Evolutionary conservation across 768 basidiomycete genomes (phyloP), one percentile per base, ranked within the genome.

Genomic region (Tricholoma bakamatsutake): DNA sequence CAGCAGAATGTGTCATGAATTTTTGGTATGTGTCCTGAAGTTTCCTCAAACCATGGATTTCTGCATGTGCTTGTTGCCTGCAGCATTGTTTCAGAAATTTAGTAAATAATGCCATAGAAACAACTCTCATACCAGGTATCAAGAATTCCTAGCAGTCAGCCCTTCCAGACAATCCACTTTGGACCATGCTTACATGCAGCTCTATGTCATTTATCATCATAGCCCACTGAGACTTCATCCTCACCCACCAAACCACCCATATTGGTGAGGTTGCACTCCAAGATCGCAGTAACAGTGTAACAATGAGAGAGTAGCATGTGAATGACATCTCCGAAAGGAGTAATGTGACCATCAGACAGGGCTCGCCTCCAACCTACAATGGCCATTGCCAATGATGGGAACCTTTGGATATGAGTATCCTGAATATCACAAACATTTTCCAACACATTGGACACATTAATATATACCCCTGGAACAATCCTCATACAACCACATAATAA

Each of bases 71-170:
- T 48, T 48, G 46, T 48, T 48, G 46, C 46, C 46, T 48, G 1
- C 7, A 31, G 46, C 13, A 28, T 28, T 1, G 5, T 28, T 7
- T 31, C 4, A 12, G 30, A 10, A 3, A 28, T 11, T 48, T 7
- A n/a, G 28, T 28, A 48, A 24, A 48, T 24, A 24, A 24, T 24
- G 24, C 24, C 21, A 1, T 28, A 7, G 46, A 48, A 48, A 12
- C 46, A 28, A 28, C n/a, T 48, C 46, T 48, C 46, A 48, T 48
- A 48, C 46, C 46, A 48, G 24, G 24, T 48, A 48, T 48, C 46
- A 11, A 48, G 24, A 28, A 48, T 28, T 27, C 46, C 46, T 28
- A 9, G 46, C 46, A 48, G 24, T 9, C 46, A 9, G 24, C 46
- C 46, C 46, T 48, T 48, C 46, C 46, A 48, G 1, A 48, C 46